Evolutionary conservation across 768 basidiomycete species (phyloP), one percentile per base, ranked within the genome.

Genomic region (Xerocomellus chrysenteron): DNA sequence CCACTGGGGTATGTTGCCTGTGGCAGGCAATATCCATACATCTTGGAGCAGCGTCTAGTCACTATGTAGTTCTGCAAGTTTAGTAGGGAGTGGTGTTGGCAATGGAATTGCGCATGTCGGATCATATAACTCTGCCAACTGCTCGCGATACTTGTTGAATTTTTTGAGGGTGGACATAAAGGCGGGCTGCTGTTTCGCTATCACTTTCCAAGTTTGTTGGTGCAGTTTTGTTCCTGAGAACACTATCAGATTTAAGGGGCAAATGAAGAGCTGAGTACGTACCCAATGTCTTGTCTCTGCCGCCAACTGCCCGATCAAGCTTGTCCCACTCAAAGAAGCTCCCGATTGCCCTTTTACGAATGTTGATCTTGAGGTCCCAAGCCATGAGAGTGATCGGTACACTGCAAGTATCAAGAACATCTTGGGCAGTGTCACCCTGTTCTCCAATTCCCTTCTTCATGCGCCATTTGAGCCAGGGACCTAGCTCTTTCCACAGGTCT

Each of bases 11-110:
- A 49, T 30, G 0, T 40, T 16, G 0, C 30, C 28, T 0, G 10
- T 4, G 0, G 40, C 35, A 1, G 39, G 51, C 0, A 5, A 1
- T 2, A 57, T 57, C 50, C 56, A 57, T 1, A 76, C 64, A 47
- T 77, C 75, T 35, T 76, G 68, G 68, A 77, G 69, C 0, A 80
- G 60, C 0, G 28, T 49, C 0, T 70, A 47, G 30, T 65, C 44
- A 6, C 49, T 42, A 0, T 40, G 32, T 0, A 69, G 56, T 3
- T 57, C 52, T 2, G 54, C 47, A 0, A 80, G 55, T 21, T 73
- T 62, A 0, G 66, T 72, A 0, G 72, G 72, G 0, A 78, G 69
- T 0, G 65, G 68, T 1, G 52, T 14, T 0, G 75, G 78, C 9
- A 77, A 45, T 0, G 72, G 74, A 13, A 79, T 69, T 0, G 49